phyloP scores from a whole-genome alignment of 306 rosid genomes.

The Sechiopsis laciniata region DNA sequence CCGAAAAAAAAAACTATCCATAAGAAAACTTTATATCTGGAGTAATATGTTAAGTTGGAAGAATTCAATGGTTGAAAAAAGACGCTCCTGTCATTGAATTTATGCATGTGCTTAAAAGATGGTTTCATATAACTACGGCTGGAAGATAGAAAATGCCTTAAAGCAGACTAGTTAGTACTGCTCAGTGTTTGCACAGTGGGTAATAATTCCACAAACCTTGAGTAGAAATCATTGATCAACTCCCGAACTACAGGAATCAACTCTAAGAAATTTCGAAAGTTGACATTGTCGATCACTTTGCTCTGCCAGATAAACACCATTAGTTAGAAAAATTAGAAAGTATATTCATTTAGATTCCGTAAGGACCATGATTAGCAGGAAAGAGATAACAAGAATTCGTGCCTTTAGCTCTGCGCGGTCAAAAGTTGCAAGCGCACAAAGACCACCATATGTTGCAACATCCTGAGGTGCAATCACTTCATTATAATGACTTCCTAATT shows the following conservation, averaged over 20 bases:
- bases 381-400: constrained; percentile 25
- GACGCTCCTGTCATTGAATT: neutral
- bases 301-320: constrained; percentile 46
- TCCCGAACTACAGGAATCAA: constrained; percentile 94
- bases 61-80: neutral
- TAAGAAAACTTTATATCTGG: neutral
- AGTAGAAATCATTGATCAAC: constrained; percentile 87
- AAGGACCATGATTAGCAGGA: constrained; percentile 7
- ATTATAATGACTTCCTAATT: constrained; percentile 67
- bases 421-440: constrained; percentile 96
- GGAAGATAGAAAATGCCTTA: neutral
- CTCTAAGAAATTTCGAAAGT: constrained; percentile 88
- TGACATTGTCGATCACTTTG: constrained; percentile 85
- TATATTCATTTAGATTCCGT: neutral
- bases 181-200: neutral
- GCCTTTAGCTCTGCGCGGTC: constrained; percentile 92
- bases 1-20: neutral
- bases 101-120: neutral
- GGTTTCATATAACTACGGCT: neutral
- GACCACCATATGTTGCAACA: constrained; percentile 98
- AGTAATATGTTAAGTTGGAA: neutral
- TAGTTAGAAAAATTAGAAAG: constrained; percentile 24
- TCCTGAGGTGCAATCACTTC: constrained; percentile 97
- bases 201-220: constrained; percentile 49
- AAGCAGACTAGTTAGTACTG: neutral